A percentile compares a stretch with the other conserved stretches of the same genome.
Conservation (phyloP, 306 rosid species). For the Urtica urens region DNA sequence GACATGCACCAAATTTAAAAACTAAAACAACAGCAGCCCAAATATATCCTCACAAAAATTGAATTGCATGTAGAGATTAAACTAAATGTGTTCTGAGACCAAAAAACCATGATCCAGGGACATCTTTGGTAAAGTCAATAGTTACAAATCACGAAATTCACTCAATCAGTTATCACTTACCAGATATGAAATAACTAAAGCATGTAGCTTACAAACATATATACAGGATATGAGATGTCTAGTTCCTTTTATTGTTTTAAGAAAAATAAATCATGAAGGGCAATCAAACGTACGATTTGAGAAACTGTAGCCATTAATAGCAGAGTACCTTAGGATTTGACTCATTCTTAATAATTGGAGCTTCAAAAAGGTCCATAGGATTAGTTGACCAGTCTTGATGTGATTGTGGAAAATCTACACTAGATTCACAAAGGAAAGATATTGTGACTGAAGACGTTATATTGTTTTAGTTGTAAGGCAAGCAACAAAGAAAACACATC, state of each 20-base stretch:
- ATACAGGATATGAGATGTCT: not conserved
- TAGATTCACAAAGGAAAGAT: slow-evolving; percentile 39
- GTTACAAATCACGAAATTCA: too few species aligned
- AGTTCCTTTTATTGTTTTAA: not conserved
- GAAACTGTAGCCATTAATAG: not conserved
- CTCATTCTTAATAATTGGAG: slow-evolving; percentile 56
- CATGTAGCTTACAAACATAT: not conserved
- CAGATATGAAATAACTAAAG: too few species aligned
- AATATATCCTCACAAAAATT: too few species aligned
- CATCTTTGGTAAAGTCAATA: too few species aligned
- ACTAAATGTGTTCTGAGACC: too few species aligned
- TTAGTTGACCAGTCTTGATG: slow-evolving; percentile 87
- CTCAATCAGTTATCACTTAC: too few species aligned
- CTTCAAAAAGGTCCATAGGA: slow-evolving; percentile 82
- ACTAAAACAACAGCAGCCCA: not conserved
- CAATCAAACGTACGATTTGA: not conserved
- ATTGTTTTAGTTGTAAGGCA: not conserved
- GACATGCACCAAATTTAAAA: slow-evolving; percentile 17
- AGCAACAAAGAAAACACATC: slow-evolving; percentile 1
- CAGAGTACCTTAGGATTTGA: slow-evolving; percentile 77
- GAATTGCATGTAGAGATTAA: too few species aligned
- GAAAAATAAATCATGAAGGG: not conserved
- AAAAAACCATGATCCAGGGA: too few species aligned
- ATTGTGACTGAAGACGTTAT: slow-evolving; percentile 16
- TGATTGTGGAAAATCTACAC: slow-evolving; percentile 78